A percentile compares a stretch with the other conserved stretches of the same genome.
phyloP scores from a whole-genome alignment of 805 yeast species.

The Pichia membranifaciens region DNA sequence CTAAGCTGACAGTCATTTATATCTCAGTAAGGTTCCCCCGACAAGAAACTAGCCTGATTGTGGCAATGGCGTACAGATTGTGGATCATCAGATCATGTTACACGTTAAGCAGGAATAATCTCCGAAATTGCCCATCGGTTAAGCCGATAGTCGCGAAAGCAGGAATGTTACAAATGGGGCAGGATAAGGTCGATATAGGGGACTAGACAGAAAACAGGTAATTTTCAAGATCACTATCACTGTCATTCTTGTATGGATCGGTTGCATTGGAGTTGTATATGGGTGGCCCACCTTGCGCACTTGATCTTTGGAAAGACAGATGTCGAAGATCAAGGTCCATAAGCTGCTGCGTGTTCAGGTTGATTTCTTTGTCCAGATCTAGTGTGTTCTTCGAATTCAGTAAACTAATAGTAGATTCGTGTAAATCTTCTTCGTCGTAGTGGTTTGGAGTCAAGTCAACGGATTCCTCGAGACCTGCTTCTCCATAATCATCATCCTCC shows the following conservation, averaged over 20 bases:
- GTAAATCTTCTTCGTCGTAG: not conserved
- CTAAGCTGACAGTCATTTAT: too few relatives aligned
- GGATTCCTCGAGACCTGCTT: not conserved
- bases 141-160: not conserved
- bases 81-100: too few relatives aligned
- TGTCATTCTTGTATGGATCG: not conserved
- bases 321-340: conserved; percentile 7
- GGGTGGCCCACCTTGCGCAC: not conserved
- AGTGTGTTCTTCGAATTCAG: not conserved
- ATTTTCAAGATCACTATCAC: conserved; percentile 5
- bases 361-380: not conserved
- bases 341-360: conserved; percentile 9
- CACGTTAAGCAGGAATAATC: not conserved
- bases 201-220: conserved; percentile 6
- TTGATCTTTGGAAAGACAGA: not conserved
- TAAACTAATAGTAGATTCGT: conserved; percentile 1
- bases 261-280: not conserved
- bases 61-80: too few relatives aligned
- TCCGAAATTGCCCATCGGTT: not conserved
- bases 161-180: not conserved
- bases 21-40: too few relatives aligned
- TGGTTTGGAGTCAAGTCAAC: too few relatives aligned
- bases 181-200: not conserved
- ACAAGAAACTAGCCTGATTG: not conserved
- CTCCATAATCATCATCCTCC: conserved; percentile 1